These are phyloP conservation scores for Multifurca ochricompacta DNA, from an alignment of 768 basidiomycete genomes.

Conservation along the genomic window DNA sequence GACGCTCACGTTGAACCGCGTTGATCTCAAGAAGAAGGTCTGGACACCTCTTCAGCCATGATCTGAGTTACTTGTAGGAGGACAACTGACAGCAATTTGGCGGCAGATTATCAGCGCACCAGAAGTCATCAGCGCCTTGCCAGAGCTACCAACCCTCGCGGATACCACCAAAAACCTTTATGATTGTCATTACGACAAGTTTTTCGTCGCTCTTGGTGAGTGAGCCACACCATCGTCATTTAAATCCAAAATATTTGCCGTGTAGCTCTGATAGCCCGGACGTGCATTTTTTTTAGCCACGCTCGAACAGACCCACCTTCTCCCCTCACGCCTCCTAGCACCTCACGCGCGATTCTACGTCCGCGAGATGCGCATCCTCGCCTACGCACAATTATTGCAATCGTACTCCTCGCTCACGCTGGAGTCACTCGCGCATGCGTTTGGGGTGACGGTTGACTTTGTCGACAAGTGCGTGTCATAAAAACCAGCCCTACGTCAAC, in stretches of 20 bases:
- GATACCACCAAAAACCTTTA: slow-evolving; percentile 83
- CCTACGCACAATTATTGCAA: slow-evolving; percentile 88
- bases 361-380: slow-evolving; percentile 93
- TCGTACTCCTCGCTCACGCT: slow-evolving; percentile 85
- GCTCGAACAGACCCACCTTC: slow-evolving; percentile 79
- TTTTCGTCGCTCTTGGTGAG: slow-evolving; percentile 83
- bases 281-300: slow-evolving; percentile 53
- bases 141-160: slow-evolving; percentile 74
- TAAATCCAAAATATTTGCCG: slow-evolving; percentile 9
- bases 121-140: slow-evolving; percentile 80
- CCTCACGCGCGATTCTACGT: slow-evolving; percentile 87
- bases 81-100: not conserved
- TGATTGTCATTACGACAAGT: slow-evolving; percentile 90
- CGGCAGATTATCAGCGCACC: slow-evolving; percentile 72
- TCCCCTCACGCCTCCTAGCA: slow-evolving; percentile 80
- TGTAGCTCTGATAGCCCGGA: not conserved
- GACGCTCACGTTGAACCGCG: slow-evolving; percentile 65
- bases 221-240: slow-evolving; percentile 27
- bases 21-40: slow-evolving; percentile 90
- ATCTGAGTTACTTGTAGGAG: not conserved
- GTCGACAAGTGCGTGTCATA: slow-evolving; percentile 65
- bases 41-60: not conserved
- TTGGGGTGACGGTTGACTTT: slow-evolving; percentile 84
- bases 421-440: slow-evolving; percentile 75
- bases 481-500: slow-evolving; percentile 1